Evolutionary conservation across 2,329 filamentous ascomycete species (phyloP), one percentile per base, ranked within the genome.

Genomic region (Phyllosticta paracitricarpa): DNA sequence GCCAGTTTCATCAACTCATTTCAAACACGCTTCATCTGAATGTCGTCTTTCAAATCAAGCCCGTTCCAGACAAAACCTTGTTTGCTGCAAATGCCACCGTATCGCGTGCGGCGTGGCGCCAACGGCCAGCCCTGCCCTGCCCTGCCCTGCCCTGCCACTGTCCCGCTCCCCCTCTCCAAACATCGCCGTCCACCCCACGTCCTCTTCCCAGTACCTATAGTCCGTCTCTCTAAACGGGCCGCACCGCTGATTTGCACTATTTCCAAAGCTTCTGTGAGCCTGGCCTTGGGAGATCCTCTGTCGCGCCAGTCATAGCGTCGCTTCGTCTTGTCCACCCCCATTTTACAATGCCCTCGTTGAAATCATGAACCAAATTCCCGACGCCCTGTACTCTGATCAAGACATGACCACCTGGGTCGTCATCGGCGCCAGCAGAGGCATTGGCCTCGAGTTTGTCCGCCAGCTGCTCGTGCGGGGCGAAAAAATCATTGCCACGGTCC

Each of bases 381-480:
- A 75, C 67, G 68, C 76, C 54, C 69, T 77, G 57, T 77, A 75
- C 64, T 70, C 71, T 63, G 72, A 75, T 59, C 68, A 72, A 64
- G 70, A 76, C 59, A 71, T 66, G 62, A 76, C 73, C 61, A 78
- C 77, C 55, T 79, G 77, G 77, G 69, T 78, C 56, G 73, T 79
- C 57, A 69, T 79, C 17, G 78, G 78, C 58, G 76, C 77, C 48
- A 78, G 75, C 53, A 72, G 77, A 68, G 78, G 77, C 55, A 78
- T 79, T 66, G 81, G 81, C 19, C 73, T 80, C 51, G 81, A 82
- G 65, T 82, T 82, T 63, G 79, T 80, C 48, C 73, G 76, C 48
- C 80, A 82, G 66, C 69, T 81, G 28, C 68, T 82, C 14, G 68
- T 68, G 9, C 73, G 72, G 55, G 78, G 77, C 35, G 74, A 81